Base-by-base conservation (phyloP, 176 grass and related monocot genomes). In the Coix lacrymajobi region DNA sequence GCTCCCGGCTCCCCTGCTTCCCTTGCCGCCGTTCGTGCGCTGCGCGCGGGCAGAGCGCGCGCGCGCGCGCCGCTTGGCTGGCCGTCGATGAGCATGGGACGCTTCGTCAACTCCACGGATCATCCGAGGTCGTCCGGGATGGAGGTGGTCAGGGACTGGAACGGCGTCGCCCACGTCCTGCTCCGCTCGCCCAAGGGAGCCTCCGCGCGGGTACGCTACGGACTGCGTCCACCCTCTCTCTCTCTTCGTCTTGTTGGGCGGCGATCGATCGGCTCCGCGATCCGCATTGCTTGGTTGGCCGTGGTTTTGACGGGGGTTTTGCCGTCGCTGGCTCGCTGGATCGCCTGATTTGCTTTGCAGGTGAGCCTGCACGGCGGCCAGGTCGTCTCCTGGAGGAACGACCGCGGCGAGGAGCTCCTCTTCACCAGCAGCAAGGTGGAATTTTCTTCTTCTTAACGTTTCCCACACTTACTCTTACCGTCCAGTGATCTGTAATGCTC, bases 401-500 rank as follows among this genome's bases (percentile, higher is more conserved):
- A 98, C 71, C 89, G 86, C 44, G 96, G 92, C 24, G 90, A 98
- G 85, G 96, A 98, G 60, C 88, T 93, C 39, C 88, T 98, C 67
- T 98, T 98, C 89, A 98, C 96, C 71, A 98, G 96, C 87, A 93
- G 90, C 72, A 98, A 95, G 92, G 95, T 98, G 61, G 32, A 9
- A 1, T 31, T 28, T 46, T 63, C 2, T 26, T 49, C 20, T 69
- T 17, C 1, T 56, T 56, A 56, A 5, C 5, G 31, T 43, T 69
- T 69, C 2, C 20, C 24, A 41, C 33, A 15, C n/a, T 69, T 79
- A 14, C 48, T 22, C 15, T 74, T 39, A 28, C 15, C 28, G 29
- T 84, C 43, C 11, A 28, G 40, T 33, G 41, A 3, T 41, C 43
- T 69, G 13, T 75, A 39, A 38, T 75, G 57, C 66, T 32, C 68